A percentile compares a stretch with the other conserved stretches of the same genome.
Conservation (phyloP, 805 yeast genomes). For the Nakazawaea ishiwadae region DNA sequence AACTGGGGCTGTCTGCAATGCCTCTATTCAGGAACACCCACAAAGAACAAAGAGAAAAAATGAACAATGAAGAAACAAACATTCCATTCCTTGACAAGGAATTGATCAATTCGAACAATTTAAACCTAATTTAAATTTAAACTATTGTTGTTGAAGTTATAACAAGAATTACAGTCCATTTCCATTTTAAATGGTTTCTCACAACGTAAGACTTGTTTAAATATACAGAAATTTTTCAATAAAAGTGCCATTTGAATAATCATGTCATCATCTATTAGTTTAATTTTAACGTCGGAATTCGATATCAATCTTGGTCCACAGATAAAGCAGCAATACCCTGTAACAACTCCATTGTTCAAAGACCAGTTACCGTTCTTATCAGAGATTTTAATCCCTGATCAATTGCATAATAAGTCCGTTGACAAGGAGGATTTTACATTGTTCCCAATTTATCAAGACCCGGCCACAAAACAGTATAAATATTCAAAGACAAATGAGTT, state of each 20-base stretch:
- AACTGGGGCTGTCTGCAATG: neutral
- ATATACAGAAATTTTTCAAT: too few relatives aligned
- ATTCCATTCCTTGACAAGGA: too few relatives aligned
- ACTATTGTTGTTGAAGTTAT: too few relatives aligned
- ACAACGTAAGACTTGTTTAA: too few relatives aligned
- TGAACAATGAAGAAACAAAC: too few relatives aligned
- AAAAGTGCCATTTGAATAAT: too few relatives aligned
- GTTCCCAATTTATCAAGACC: constrained; percentile 41
- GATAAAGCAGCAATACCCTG: constrained; percentile 57
- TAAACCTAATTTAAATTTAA: too few relatives aligned
- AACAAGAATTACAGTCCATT: too few relatives aligned
- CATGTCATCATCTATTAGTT: constrained; percentile 12
- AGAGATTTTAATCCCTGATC: constrained; percentile 60
- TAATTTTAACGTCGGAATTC: constrained; percentile 63
- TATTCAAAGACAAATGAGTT: constrained; percentile 14
- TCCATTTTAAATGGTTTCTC: too few relatives aligned
- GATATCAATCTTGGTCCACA: constrained; percentile 74
- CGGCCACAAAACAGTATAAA: constrained; percentile 15
- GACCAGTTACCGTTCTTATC: constrained; percentile 34
- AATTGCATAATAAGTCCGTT: constrained; percentile 41
- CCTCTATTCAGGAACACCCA: neutral
- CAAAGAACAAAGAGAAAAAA: too few relatives aligned
- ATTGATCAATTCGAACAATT: too few relatives aligned
- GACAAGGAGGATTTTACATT: constrained; percentile 55
- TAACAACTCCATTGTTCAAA: constrained; percentile 29